Evolutionary conservation across 345 rosid genomes (phyloP).

Genomic region (Anastatica hierochuntica): DNA sequence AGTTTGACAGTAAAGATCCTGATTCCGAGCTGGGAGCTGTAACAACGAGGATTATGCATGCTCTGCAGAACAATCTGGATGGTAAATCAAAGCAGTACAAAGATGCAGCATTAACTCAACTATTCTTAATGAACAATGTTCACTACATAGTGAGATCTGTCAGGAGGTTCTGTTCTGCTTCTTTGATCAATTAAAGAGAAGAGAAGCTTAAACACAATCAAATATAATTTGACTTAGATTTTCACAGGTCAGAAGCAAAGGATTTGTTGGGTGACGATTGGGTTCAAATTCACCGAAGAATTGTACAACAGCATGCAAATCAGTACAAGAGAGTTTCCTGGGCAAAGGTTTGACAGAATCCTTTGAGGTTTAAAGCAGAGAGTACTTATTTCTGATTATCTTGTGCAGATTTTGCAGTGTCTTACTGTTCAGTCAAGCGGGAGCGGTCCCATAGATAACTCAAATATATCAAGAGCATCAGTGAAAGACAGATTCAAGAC

Average conservation of each 20-base stretch:
- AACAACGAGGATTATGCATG: slow-evolving; percentile 82
- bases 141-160: slow-evolving; percentile 98
- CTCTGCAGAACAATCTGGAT: slow-evolving; percentile 77
- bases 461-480: slow-evolving; percentile 55
- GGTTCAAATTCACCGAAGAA: slow-evolving; percentile 95
- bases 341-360: slow-evolving; percentile 62
- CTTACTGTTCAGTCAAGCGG: slow-evolving; percentile 54
- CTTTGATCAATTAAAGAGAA: not conserved
- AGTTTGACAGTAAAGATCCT: slow-evolving; percentile 50
- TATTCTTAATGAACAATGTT: slow-evolving; percentile 94
- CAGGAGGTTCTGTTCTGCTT: slow-evolving; percentile 46
- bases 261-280: slow-evolving; percentile 95
- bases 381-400: not conserved
- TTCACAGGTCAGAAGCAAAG: slow-evolving; percentile 87
- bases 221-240: not conserved
- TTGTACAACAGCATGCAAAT: slow-evolving; percentile 95
- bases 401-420: slow-evolving; percentile 82
- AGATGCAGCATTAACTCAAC: slow-evolving; percentile 83
- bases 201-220: not conserved
- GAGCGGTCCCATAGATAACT: slow-evolving; percentile 26
- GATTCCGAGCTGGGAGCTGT: slow-evolving; percentile 51
- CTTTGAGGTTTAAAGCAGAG: not conserved
- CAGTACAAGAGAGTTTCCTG: slow-evolving; percentile 94
- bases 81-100: slow-evolving; percentile 93
- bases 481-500: slow-evolving; percentile 91